phyloP scores from a whole-genome alignment of 2,329 filamentous ascomycete genomes.

The Knufia petricola region DNA sequence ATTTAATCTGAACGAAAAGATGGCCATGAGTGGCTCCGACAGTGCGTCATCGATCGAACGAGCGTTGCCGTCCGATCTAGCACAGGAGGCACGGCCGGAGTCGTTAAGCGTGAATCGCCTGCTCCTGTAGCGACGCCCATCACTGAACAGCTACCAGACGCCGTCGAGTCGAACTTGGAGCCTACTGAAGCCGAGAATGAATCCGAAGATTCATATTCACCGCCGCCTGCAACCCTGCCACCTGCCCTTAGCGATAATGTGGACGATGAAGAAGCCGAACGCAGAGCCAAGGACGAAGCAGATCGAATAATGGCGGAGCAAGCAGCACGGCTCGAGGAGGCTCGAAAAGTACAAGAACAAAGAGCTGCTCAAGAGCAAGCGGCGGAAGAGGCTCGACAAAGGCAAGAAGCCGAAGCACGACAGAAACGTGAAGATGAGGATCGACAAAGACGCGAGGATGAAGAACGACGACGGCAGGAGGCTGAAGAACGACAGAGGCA shows the following conservation, averaged over 20 bases:
- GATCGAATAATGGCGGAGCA: background rate
- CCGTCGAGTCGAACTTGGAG: background rate
- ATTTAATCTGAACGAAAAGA: background rate
- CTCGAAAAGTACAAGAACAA: slow-evolving; percentile 15
- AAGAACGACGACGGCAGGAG: slow-evolving; percentile 23
- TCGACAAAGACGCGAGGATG: slow-evolving; percentile 35
- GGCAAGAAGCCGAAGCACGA: slow-evolving; percentile 13
- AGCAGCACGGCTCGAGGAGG: slow-evolving; percentile 10
- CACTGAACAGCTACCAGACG: background rate
- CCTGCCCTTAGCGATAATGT: slow-evolving; percentile 5
- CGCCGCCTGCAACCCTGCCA: slow-evolving; percentile 5
- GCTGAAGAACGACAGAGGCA: slow-evolving; percentile 28
- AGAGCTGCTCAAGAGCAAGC: slow-evolving; percentile 9
- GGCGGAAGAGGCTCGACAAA: slow-evolving; percentile 9
- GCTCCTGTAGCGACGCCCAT: background rate
- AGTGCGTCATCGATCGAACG: background rate
- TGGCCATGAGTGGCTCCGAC: background rate
- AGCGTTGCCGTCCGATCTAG: background rate
- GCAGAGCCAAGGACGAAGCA: background rate
- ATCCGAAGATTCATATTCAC: slow-evolving; percentile 4
- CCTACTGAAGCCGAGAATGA: slow-evolving; percentile 10
- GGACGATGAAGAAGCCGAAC: slow-evolving; percentile 10
- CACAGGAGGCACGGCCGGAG: background rate
- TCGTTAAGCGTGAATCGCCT: slow-evolving; percentile 1
- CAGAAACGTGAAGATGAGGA: slow-evolving; percentile 25